Evolutionary conservation across 1,139 yeast species (phyloP).

Genomic region (Cylindricascospora bacillispora): DNA sequence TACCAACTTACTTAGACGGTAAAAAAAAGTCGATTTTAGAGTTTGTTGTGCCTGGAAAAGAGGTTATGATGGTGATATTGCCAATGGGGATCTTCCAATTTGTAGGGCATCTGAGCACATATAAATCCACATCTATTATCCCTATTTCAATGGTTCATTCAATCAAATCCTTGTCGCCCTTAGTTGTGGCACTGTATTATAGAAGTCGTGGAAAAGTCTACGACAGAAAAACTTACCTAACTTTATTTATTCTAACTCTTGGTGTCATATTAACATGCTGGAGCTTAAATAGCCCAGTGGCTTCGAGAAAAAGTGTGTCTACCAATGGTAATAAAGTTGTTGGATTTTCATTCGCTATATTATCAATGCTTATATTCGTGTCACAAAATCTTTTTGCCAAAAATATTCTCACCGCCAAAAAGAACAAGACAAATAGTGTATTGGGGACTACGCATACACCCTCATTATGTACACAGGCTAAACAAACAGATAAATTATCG

Average conservation of each 20-base stretch:
- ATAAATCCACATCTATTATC: constrained; percentile 74
- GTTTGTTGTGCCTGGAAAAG: constrained; percentile 19
- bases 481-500: constrained; percentile 60
- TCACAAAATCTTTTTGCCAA: constrained; percentile 88
- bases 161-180: constrained; percentile 78
- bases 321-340: constrained; percentile 27
- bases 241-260: constrained; percentile 59
- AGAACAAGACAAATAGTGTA: constrained; percentile 9
- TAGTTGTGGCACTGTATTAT: constrained; percentile 75
- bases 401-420: constrained; percentile 51
- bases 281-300: too few species aligned
- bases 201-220: constrained; percentile 48
- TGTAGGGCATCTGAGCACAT: constrained; percentile 78
- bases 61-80: constrained; percentile 50
- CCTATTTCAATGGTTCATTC: constrained; percentile 91
- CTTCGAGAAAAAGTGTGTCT: constrained; percentile 10
- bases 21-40: too few species aligned
- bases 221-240: constrained; percentile 53
- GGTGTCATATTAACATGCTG: constrained; percentile 82
- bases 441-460: not conserved
- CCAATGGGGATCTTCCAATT: constrained; percentile 94
- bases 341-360: constrained; percentile 65
- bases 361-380: constrained; percentile 79
- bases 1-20: constrained; percentile 33
- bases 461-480: constrained; percentile 8